Percentiles rank a stretch among this genome's conserved stretches.
Conservation (phyloP, 108 stramenopile species). For the Pseudonitzschia delicatissima region DNA sequence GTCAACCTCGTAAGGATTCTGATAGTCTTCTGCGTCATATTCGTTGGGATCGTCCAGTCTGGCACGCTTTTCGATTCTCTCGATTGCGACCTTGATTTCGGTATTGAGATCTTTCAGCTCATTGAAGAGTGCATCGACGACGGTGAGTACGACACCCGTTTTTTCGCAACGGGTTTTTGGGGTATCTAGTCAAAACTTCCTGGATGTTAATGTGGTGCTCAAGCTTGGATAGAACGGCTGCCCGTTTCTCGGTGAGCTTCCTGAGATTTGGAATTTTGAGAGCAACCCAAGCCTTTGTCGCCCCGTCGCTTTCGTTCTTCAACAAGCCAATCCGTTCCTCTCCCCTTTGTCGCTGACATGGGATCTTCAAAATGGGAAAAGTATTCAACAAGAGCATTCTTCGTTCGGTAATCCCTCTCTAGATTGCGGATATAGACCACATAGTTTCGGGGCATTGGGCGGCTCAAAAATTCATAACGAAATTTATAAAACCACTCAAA, state of each 20-base stretch:
- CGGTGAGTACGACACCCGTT: neutral
- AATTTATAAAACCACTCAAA: slow-evolving; percentile 60
- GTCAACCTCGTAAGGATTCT: neutral
- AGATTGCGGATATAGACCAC: slow-evolving; percentile 46
- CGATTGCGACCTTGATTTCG: slow-evolving; percentile 26
- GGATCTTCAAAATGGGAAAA: slow-evolving; percentile 25
- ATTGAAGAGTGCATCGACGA: neutral
- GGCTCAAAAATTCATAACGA: slow-evolving; percentile 44
- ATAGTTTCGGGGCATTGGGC: slow-evolving; percentile 43
- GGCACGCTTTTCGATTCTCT: slow-evolving; percentile 16
- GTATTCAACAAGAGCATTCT: slow-evolving; percentile 37
- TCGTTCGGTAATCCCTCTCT: slow-evolving; percentile 40
- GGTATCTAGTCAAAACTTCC: slow-evolving; percentile 12
- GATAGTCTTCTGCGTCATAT: neutral
- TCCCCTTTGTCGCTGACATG: neutral
- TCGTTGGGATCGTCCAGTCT: neutral
- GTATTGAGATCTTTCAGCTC: slow-evolving; percentile 39
- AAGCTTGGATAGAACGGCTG: slow-evolving; percentile 40
- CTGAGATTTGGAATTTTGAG: slow-evolving; percentile 43
- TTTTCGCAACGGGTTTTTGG: slow-evolving; percentile 28
- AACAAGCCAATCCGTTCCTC: slow-evolving; percentile 12
- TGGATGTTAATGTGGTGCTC: slow-evolving; percentile 59
- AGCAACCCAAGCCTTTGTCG: slow-evolving; percentile 19
- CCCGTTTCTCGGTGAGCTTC: slow-evolving; percentile 44
- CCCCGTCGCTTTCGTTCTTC: neutral